Evolutionary conservation across 169 alveolate species (phyloP).

Genomic region (Plasmodium yoelii): DNA sequence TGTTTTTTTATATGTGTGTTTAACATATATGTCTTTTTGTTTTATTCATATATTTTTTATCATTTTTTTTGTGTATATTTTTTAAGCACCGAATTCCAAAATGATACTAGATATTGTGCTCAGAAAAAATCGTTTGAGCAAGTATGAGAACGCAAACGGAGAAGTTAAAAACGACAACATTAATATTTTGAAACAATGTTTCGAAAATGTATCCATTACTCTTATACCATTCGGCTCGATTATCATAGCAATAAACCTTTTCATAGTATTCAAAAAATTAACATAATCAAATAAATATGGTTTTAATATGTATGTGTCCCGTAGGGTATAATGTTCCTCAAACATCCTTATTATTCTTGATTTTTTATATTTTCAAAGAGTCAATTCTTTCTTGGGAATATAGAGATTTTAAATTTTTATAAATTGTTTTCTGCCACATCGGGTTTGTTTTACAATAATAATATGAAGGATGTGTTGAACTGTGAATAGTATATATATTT

Average conservation of each 20-base stretch:
- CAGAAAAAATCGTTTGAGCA: conserved; percentile 2
- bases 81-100: background rate
- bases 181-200: conserved; percentile 26
- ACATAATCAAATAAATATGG: background rate
- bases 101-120: conserved; percentile 38
- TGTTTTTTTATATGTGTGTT: too few relatives aligned
- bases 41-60: background rate
- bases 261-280: conserved; percentile 18
- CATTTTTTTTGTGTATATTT: conserved; percentile 15
- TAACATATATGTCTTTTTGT: too few relatives aligned
- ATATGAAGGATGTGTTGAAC: background rate
- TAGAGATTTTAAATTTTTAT: conserved; percentile 3
- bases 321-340: too few relatives aligned
- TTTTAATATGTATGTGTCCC: too few relatives aligned
- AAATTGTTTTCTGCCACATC: conserved; percentile 57
- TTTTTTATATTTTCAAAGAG: conserved; percentile 18
- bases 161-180: conserved; percentile 21
- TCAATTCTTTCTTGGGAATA: conserved; percentile 13
- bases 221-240: conserved; percentile 46
- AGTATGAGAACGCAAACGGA: conserved; percentile 42
- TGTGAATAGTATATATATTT: background rate
- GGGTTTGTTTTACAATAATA: conserved; percentile 12
- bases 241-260: conserved; percentile 18
- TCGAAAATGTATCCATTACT: conserved; percentile 63
- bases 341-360: too few relatives aligned